Conservation (phyloP, 805 yeast species). For the Pichia nakasei region DNA sequence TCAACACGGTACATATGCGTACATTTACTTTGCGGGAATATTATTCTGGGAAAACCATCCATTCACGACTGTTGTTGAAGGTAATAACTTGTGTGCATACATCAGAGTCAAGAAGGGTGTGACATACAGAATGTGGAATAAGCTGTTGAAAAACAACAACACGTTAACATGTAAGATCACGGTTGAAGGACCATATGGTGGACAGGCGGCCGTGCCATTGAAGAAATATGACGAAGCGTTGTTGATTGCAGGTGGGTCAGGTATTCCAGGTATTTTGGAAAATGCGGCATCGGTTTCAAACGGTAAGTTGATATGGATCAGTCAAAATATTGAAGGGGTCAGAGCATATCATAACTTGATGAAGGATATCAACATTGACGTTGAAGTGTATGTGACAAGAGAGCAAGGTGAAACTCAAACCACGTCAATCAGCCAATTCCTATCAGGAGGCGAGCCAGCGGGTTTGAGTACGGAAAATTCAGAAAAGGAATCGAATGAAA, state of each 20-base stretch:
- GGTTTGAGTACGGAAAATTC: slow-evolving; percentile 3
- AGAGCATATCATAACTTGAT: slow-evolving; percentile 30
- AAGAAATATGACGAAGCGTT: slow-evolving; percentile 41
- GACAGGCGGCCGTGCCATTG: slow-evolving; percentile 41
- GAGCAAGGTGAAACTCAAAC: slow-evolving; percentile 8
- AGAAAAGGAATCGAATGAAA: not conserved
- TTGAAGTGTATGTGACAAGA: slow-evolving; percentile 33
- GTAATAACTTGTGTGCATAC: slow-evolving; percentile 29
- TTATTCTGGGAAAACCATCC: slow-evolving; percentile 70
- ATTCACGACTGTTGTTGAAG: slow-evolving; percentile 42
- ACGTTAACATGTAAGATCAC: slow-evolving; percentile 21
- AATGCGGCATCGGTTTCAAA: slow-evolving; percentile 27
- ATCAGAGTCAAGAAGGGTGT: slow-evolving; percentile 47
- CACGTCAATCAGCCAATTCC: not conserved
- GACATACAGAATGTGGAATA: slow-evolving; percentile 33
- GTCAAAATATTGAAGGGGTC: slow-evolving; percentile 40
- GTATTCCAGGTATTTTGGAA: slow-evolving; percentile 48
- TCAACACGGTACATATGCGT: slow-evolving; percentile 49
- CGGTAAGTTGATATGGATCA: slow-evolving; percentile 51
- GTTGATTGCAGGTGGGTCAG: slow-evolving; percentile 63
- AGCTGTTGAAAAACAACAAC: slow-evolving; percentile 14
- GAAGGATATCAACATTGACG: slow-evolving; percentile 19
- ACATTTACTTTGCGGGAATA: slow-evolving; percentile 43
- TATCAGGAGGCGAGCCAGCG: not conserved
- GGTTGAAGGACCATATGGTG: slow-evolving; percentile 59